Percentiles rank a stretch among this genome's conserved stretches.
Evolutionary conservation across 306 rosid genomes (phyloP).

Genomic region (Cucumis cinereus): DNA sequence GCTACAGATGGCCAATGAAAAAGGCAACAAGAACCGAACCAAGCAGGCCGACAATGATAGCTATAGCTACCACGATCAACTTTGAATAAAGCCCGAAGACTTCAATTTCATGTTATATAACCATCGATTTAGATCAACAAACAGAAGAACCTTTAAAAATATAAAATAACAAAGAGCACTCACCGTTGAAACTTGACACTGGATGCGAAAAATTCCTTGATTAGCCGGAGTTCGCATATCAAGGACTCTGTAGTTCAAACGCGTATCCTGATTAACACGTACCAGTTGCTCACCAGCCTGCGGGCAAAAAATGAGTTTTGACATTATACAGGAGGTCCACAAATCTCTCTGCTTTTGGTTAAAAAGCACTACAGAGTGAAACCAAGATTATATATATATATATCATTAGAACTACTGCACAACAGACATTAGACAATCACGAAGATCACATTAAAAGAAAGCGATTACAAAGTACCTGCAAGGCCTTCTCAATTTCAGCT

Average conservation of each 20-base stretch:
- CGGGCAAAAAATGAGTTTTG: slow-evolving; percentile 5
- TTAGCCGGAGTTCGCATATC: slow-evolving; percentile 75
- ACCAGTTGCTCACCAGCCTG: slow-evolving; percentile 78
- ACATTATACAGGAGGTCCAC: background rate
- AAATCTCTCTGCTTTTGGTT: background rate
- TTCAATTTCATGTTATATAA: background rate
- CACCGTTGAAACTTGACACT: slow-evolving; percentile 48
- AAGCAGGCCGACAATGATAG: background rate
- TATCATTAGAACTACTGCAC: too few species aligned
- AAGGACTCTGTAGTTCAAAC: slow-evolving; percentile 57
- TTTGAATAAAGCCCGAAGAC: background rate
- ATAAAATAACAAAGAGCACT: slow-evolving; percentile 8
- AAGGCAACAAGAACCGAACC: background rate
- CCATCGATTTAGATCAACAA: background rate
- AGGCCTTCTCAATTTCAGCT: slow-evolving; percentile 57
- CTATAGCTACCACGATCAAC: background rate
- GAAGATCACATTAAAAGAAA: background rate
- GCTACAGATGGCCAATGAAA: background rate
- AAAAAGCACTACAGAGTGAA: too few species aligned
- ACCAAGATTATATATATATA: too few species aligned
- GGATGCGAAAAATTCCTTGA: slow-evolving; percentile 69
- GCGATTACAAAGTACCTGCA: slow-evolving; percentile 24
- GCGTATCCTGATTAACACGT: slow-evolving; percentile 86
- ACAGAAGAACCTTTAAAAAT: background rate
- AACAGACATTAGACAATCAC: background rate